Evolutionary conservation across 1,284 basidiomycete species (phyloP).

Genomic region (Cutaneotrichosporon sp.): DNA sequence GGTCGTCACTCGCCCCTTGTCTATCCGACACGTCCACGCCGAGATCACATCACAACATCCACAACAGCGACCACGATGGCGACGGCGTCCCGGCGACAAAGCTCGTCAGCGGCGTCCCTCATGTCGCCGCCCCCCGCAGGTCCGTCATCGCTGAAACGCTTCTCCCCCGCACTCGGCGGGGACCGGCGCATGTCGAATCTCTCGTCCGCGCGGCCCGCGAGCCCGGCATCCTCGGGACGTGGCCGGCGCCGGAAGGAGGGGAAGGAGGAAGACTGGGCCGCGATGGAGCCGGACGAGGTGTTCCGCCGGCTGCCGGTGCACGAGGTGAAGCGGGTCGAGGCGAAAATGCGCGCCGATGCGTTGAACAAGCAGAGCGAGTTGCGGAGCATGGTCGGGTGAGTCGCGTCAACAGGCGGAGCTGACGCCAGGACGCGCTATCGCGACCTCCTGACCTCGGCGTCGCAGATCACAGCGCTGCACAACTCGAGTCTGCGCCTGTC

Average conservation of each 20-base stretch:
- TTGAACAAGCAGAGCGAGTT: slow-evolving; percentile 87
- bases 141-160: neutral
- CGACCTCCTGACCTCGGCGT: slow-evolving; percentile 82
- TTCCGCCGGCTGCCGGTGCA: slow-evolving; percentile 67
- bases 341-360: slow-evolving; percentile 70
- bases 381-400: slow-evolving; percentile 90
- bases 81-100: neutral
- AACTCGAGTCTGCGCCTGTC: slow-evolving; percentile 53
- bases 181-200: slow-evolving; percentile 5
- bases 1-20: neutral
- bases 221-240: neutral
- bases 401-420: slow-evolving; percentile 24
- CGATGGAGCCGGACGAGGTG: slow-evolving; percentile 70
- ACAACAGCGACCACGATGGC: neutral
- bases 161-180: neutral
- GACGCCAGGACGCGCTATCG: slow-evolving; percentile 78
- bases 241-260: neutral
- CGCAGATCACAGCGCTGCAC: slow-evolving; percentile 65
- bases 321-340: slow-evolving; percentile 69
- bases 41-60: neutral
- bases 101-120: neutral
- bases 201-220: neutral
- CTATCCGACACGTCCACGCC: neutral
- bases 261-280: slow-evolving; percentile 37
- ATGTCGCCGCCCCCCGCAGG: neutral